Base-by-base conservation (phyloP, 768 basidiomycete genomes). In the Phanerochaete carnosa region DNA sequence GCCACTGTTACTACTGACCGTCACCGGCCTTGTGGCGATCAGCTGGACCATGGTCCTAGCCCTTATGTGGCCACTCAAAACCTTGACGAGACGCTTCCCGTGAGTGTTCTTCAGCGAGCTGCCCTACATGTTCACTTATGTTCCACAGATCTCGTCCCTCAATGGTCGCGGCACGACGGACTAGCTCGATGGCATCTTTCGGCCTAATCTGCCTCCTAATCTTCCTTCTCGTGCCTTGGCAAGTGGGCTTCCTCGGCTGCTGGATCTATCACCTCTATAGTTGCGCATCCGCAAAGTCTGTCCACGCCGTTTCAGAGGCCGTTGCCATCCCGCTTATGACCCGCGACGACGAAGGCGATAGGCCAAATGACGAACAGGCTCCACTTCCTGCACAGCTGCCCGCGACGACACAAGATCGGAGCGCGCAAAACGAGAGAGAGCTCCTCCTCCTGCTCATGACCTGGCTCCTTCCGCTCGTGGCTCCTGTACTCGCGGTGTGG, bases 401-500 rank as follows among this genome's bases (percentile, higher is more conserved):
- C 9, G 47, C n/a, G 30, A 15, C 32, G 28, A 56, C n/a, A 23
- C 43, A 25, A 49, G 45, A 28, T 45, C 23, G 32, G 46, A 56
- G 43, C 30, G 25, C 45, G 37, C 53, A 58, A 15, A 45, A 57
- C 50, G 22, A 67, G 60, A 37, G 81, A 58, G 72, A 79, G 60
- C 87, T 92, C 64, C 30, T 92, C 0, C 72, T 95, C 12, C 74
- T 94, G 55, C 75, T 95, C 33, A 85, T 94, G 83, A 88, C 90
- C 19, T 88, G 87, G 82, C 77, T 95, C 2, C 74, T 96, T 0
- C 95, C 95, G 1, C 76, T 92, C 58, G 81, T 81, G 6, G 88
- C 86, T 2, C 88, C 92, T 0, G 87, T 89, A 6, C 77, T 98
- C 26, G 88, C 84, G 1, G 94, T 96, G 2, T 98, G 95, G 95